A percentile compares a stretch with the other conserved stretches of the same genome.
phyloP scores from a whole-genome alignment of 23 red algal genomes.

The Gracilaria gracilis region DNA sequence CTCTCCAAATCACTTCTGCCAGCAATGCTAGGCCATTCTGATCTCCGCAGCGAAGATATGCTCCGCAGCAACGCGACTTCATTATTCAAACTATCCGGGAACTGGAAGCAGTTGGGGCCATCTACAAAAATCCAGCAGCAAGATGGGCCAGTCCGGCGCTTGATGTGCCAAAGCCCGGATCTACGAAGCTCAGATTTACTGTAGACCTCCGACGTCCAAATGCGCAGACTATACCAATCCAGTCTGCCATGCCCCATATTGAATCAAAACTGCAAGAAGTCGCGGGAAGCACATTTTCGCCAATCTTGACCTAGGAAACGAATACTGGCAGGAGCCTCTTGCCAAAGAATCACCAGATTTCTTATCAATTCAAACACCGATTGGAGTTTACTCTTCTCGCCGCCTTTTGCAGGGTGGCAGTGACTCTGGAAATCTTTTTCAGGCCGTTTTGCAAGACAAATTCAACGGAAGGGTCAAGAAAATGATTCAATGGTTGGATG shows the following conservation, averaged over 20 bases:
- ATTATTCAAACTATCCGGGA: slow-evolving; percentile 19
- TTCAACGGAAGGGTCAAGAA: neutral
- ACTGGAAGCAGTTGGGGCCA: slow-evolving; percentile 30
- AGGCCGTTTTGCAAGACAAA: neutral
- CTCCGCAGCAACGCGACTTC: slow-evolving; percentile 24
- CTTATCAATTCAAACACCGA: slow-evolving; percentile 3
- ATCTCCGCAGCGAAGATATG: neutral
- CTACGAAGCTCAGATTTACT: slow-evolving; percentile 14
- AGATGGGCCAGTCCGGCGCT: slow-evolving; percentile 5
- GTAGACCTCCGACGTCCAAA: slow-evolving; percentile 22
- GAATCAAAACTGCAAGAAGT: slow-evolving; percentile 1
- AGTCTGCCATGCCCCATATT: neutral
- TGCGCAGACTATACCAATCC: neutral
- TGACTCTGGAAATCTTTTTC: neutral
- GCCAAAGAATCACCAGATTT: neutral
- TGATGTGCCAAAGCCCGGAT: slow-evolving; percentile 17
- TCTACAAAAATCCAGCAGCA: slow-evolving; percentile 45
- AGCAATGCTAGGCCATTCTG: neutral
- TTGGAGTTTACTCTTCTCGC: slow-evolving; percentile 5
- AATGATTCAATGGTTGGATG: slow-evolving; percentile 25
- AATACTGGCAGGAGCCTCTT: slow-evolving; percentile 14
- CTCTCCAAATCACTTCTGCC: neutral
- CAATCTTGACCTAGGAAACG: slow-evolving; percentile 4
- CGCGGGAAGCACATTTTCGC: neutral
- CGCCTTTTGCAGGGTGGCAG: neutral